phyloP scores from a whole-genome alignment of 23 red algal species.

The Pyropia yezoensis region DNA sequence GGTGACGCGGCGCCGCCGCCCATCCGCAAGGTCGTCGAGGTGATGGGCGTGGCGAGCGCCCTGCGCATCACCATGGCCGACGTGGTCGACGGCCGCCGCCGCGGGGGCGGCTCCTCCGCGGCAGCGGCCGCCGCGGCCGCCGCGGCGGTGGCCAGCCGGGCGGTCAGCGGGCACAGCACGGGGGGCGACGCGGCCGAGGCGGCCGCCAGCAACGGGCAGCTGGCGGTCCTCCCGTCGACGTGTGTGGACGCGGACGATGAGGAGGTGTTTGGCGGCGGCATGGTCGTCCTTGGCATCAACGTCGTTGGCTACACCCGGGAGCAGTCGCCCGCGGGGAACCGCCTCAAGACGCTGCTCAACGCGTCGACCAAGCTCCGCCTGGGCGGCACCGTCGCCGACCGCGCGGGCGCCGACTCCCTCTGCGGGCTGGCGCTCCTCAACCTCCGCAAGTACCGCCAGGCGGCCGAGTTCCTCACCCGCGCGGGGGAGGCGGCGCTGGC shows the following conservation, averaged over 20 bases:
- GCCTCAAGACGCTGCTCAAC: conserved; percentile 49
- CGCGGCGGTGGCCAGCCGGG: too few relatives aligned
- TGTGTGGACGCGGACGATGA: not conserved
- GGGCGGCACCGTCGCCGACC: conserved; percentile 32
- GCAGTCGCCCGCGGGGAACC: conserved; percentile 45
- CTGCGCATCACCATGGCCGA: conserved; percentile 18
- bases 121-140: too few relatives aligned
- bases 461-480: conserved; percentile 57
- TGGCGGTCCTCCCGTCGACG: not conserved
- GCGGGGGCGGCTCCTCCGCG: too few relatives aligned
- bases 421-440: conserved; percentile 51
- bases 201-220: conserved; percentile 1
- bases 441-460: conserved; percentile 54
- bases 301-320: conserved; percentile 52
- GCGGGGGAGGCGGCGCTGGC: conserved; percentile 26
- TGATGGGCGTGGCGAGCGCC: conserved; percentile 26
- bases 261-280: conserved; percentile 17
- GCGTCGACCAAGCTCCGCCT: conserved; percentile 21
- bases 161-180: too few relatives aligned
- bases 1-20: not conserved
- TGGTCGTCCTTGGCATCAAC: conserved; percentile 20
- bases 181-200: not conserved
- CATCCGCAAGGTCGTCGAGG: conserved; percentile 31
- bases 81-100: too few relatives aligned
- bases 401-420: conserved; percentile 56